phyloP scores from a whole-genome alignment of 2,329 filamentous ascomycete species.

The Thielaviopsis populi region DNA sequence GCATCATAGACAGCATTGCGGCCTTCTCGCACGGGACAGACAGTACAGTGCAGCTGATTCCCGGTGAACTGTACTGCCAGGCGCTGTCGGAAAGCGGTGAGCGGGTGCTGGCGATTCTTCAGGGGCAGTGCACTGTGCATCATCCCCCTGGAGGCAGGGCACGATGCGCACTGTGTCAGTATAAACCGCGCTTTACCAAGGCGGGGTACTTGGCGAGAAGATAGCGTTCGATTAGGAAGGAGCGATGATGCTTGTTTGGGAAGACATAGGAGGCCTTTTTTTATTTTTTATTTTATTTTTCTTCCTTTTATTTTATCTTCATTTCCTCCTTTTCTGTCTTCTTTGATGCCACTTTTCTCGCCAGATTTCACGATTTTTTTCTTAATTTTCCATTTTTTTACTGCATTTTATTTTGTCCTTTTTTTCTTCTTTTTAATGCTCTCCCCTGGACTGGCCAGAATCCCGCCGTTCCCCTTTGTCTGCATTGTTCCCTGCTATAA shows the following conservation, averaged over 20 bases:
- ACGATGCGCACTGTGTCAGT: background rate
- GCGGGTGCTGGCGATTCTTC: background rate
- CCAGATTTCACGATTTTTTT: background rate
- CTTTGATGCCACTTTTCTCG: background rate
- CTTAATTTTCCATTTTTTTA: background rate
- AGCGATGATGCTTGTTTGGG: background rate
- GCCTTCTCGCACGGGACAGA: background rate
- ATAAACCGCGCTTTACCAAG: background rate
- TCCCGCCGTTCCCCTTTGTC: background rate
- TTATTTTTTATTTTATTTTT: background rate
- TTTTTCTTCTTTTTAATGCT: no score
- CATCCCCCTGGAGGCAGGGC: background rate
- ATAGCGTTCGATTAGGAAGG: background rate
- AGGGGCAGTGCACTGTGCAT: background rate
- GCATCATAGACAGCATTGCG: background rate
- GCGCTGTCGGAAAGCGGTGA: background rate
- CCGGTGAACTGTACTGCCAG: background rate
- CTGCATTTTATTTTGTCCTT: background rate
- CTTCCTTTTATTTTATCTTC: background rate
- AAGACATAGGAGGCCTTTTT: background rate
- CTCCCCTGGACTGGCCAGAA: background rate
- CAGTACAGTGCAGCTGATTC: background rate
- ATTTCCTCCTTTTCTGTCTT: background rate
- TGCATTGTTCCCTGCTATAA: background rate
- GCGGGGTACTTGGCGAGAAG: slow-evolving; percentile 1